phyloP scores from a whole-genome alignment of 495 filamentous ascomycete species.

The Elaphomyces granulatus region DNA sequence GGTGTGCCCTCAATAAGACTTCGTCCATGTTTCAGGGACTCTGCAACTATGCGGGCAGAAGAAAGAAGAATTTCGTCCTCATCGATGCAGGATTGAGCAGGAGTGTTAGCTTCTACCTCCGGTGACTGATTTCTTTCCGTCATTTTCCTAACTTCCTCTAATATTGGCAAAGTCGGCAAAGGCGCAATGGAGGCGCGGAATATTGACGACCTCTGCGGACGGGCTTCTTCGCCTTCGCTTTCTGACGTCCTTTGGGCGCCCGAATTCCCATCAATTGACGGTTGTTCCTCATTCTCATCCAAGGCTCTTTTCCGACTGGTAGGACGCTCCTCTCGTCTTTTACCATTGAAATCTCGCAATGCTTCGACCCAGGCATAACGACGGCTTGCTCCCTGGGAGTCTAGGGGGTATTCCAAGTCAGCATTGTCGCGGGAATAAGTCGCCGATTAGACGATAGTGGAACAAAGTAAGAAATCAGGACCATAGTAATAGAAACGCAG shows the following conservation, averaged over 20 bases:
- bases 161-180: slow-evolving; percentile 26
- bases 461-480: no score
- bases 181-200: slow-evolving; percentile 21
- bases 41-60: slow-evolving; percentile 29
- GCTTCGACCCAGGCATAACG: slow-evolving; percentile 12
- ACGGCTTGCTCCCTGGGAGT: slow-evolving; percentile 6
- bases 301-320: slow-evolving; percentile 7
- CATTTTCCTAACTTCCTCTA: slow-evolving; percentile 20
- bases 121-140: slow-evolving; percentile 13
- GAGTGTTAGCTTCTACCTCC: slow-evolving; percentile 11
- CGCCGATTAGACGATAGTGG: no score
- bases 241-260: neutral
- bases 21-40: slow-evolving; percentile 26
- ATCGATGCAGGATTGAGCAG: slow-evolving; percentile 21
- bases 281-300: slow-evolving; percentile 2
- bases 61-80: slow-evolving; percentile 31
- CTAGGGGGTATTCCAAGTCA: neutral
- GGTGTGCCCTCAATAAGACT: slow-evolving; percentile 17
- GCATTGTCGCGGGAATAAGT: no score
- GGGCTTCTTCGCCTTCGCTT: slow-evolving; percentile 1
- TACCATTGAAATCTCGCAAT: slow-evolving; percentile 11
- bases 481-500: no score
- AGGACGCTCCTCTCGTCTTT: slow-evolving; percentile 7
- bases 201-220: slow-evolving; percentile 17
- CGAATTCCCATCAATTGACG: neutral